A percentile compares a stretch with the other conserved stretches of the same genome.
These are phyloP conservation scores for Chondrus crispus DNA, from an alignment of 23 red algal species.

Conservation along the genomic window DNA sequence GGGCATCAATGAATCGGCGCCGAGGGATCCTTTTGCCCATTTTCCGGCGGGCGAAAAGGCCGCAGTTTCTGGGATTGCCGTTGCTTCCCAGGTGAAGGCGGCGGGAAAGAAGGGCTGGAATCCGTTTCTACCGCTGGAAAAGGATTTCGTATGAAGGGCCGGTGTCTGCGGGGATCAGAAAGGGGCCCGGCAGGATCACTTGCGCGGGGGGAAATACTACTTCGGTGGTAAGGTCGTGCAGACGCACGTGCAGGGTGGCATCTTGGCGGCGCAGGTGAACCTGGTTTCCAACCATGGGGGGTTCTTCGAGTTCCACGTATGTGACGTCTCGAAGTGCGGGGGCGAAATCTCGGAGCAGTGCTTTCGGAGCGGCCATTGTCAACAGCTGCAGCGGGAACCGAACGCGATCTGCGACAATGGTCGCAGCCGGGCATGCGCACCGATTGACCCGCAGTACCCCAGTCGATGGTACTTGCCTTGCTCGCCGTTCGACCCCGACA, in stretches of 20 bases:
- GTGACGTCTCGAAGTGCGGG: slow-evolving; percentile 56
- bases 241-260: slow-evolving; percentile 31
- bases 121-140: slow-evolving; percentile 20
- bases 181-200: slow-evolving; percentile 6
- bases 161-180: slow-evolving; percentile 60
- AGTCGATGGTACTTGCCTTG: slow-evolving; percentile 58
- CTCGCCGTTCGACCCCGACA: not conserved
- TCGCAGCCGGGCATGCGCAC: slow-evolving; percentile 24
- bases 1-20: slow-evolving; percentile 15
- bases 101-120: slow-evolving; percentile 41
- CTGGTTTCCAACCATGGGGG: slow-evolving; percentile 55
- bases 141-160: slow-evolving; percentile 38
- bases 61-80: not conserved
- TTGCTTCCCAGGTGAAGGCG: not conserved
- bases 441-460: slow-evolving; percentile 38
- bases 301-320: slow-evolving; percentile 20
- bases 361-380: slow-evolving; percentile 44
- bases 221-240: slow-evolving; percentile 16
- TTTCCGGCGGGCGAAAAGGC: slow-evolving; percentile 35
- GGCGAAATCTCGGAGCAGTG: slow-evolving; percentile 47
- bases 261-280: slow-evolving; percentile 14
- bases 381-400: slow-evolving; percentile 18
- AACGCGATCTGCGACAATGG: slow-evolving; percentile 44
- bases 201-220: slow-evolving; percentile 59
- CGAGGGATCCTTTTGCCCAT: slow-evolving; percentile 28